Evolutionary conservation across 164 flowering plant species (phyloP), one percentile per base, ranked within the genome.

Genomic region (Euptelea pleiosperma): DNA sequence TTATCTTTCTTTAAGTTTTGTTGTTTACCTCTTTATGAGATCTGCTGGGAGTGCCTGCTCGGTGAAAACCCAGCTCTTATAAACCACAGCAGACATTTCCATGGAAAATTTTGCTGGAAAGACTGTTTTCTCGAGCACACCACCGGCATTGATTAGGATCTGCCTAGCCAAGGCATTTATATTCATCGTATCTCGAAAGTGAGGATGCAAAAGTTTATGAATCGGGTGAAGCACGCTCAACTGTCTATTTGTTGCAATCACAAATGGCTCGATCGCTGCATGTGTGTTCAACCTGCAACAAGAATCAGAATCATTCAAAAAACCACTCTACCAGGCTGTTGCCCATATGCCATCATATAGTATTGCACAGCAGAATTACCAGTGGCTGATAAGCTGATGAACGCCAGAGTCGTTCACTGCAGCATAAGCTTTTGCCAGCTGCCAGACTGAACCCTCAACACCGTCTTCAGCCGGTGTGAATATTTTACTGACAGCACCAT

Each of bases 341-440:
- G n/a, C n/a, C n/a, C n/a, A n/a, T n/a, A n/a, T n/a, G n/a, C n/a
- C n/a, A n/a, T n/a, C n/a, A n/a, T n/a, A n/a, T n/a, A n/a, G n/a
- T n/a, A n/a, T n/a, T n/a, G n/a, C n/a, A n/a, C n/a, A n/a, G n/a
- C n/a, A n/a, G n/a, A n/a, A n/a, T n/a, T 78, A 89, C 96, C 96
- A 86, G 64, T 89, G 96, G 66, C 96, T 89, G 24, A 83, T 73
- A 10, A 89, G 86, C 70, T 86, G 94, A 58, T n/a, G n/a, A n/a
- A n/a, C n/a, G n/a, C n/a, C n/a, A n/a, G n/a, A n/a, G n/a, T n/a
- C n/a, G n/a, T n/a, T n/a, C n/a, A n/a, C n/a, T n/a, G n/a, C n/a
- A n/a, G n/a, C n/a, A n/a, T n/a, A n/a, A n/a, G n/a, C n/a, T 89
- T 89, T 89, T 10, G 97, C 94, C 49, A 87, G 79, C 65, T 86